phyloP scores from a whole-genome alignment of 1,284 basidiomycete genomes.

The Inonotus obliquus region DNA sequence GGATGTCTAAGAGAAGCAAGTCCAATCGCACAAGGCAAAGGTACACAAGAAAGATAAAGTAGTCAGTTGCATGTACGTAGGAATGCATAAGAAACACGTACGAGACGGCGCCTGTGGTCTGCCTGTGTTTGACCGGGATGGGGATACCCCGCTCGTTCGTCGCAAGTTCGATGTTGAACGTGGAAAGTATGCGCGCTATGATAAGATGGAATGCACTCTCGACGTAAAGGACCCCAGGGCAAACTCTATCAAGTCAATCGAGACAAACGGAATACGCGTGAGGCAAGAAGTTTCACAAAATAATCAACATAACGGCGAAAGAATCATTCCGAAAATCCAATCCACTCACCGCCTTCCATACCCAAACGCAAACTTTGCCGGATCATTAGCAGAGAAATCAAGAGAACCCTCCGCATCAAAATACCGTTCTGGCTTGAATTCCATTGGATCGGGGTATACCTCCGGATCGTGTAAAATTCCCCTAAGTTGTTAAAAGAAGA shows the following conservation, averaged over 20 bases:
- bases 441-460: conserved; percentile 23
- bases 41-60: background rate
- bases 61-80: background rate
- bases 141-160: background rate
- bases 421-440: conserved; percentile 29
- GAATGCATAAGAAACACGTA: background rate
- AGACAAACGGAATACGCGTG: background rate
- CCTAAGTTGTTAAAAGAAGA: background rate
- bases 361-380: conserved; percentile 11
- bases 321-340: no score
- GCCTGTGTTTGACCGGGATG: background rate
- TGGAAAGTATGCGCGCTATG: conserved; percentile 10
- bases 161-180: conserved; percentile 19
- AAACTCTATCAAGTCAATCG: conserved; percentile 4
- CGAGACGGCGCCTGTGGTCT: conserved; percentile 6
- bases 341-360: conserved; percentile 15
- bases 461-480: conserved; percentile 13
- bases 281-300: background rate
- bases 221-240: conserved; percentile 13
- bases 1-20: background rate
- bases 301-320: no score
- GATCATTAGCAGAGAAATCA: conserved; percentile 9
- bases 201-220: conserved; percentile 14
- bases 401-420: conserved; percentile 10
- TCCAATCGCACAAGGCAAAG: background rate